phyloP scores from a whole-genome alignment of 306 rosid genomes.

The Quercus engelmannii region DNA sequence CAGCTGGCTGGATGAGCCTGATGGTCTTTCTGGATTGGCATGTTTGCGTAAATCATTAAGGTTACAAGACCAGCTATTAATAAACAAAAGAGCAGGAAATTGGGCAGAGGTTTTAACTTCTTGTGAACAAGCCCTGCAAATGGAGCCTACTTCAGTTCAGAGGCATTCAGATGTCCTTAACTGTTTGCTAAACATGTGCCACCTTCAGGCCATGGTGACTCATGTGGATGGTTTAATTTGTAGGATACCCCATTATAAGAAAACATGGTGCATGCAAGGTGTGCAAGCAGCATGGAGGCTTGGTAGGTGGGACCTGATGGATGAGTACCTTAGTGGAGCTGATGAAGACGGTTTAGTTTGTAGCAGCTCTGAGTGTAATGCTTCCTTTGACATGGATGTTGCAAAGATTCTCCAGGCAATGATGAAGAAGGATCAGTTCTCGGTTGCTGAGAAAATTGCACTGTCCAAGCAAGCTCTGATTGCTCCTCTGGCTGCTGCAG shows the following conservation, averaged over 20 bases:
- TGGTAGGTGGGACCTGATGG: constrained; percentile 98
- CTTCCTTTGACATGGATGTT: constrained; percentile 89
- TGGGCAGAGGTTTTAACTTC: constrained; percentile 96
- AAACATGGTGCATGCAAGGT: constrained; percentile 99
- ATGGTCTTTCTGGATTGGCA: constrained; percentile 88
- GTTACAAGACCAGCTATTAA: constrained; percentile 83
- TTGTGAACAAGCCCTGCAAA: constrained; percentile 96
- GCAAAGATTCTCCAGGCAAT: constrained; percentile 95
- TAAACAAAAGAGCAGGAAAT: constrained; percentile 86
- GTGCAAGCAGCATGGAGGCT: constrained; percentile 99
- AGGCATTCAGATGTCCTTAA: constrained; percentile 96
- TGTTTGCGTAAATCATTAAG: constrained; percentile 67
- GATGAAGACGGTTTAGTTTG: constrained; percentile 81
- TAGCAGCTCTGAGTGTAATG: constrained; percentile 86
- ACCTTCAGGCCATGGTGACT: constrained; percentile 98
- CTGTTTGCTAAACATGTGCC: constrained; percentile 93
- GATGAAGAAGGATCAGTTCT: constrained; percentile 87
- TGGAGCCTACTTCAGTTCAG: constrained; percentile 87
- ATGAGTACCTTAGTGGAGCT: constrained; percentile 90
- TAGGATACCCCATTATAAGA: constrained; percentile 82
- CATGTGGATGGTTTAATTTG: constrained; percentile 94
- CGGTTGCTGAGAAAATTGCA: constrained; percentile 82
- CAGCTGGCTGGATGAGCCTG: constrained; percentile 93
- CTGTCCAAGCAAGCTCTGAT: constrained; percentile 85
- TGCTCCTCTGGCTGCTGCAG: constrained; percentile 96